Evolutionary conservation across 164 flowering plant genomes (phyloP), one percentile per base, ranked within the genome.

Genomic region (Vitis riparia): DNA sequence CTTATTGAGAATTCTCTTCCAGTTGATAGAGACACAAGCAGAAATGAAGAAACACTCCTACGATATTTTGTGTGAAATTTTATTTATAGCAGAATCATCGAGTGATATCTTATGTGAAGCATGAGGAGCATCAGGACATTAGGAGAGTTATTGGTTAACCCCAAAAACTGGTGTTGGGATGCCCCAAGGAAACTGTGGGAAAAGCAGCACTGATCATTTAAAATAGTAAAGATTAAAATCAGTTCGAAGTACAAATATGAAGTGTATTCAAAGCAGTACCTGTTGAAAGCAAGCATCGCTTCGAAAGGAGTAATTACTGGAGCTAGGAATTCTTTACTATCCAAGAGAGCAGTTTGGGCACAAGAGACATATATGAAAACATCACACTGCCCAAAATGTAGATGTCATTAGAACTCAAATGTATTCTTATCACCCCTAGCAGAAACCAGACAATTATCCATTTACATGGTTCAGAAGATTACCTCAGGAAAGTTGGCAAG

Each of bases 401-500:
- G 3, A 13, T 56, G 44, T 50, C 16, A 65, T 47, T 13, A 64
- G 16, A 67, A 56, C 19, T 53, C 48, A 50, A 59, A 44, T 29
- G n/a, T 23, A 53, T 47, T 29, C 55, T 30, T 56, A 62, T 49
- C 51, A 61, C 29, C 53, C 56, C 16, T 51, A 51, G 55, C 27
- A 55, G 65, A 2, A 16, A 44, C 11, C 6, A n/a, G 15, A 10
- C 12, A 62, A 51, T n/a, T 9, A 32, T 61, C 51, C 52, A 32
- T 11, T 48, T 5, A 29, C 57, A 67, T 60, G 58, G 17, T 30
- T 59, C 17, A 59, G 44, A 67, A 17, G 51, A 59, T 73, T 76
- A 91, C 98, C 92, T 95, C 98, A 0, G 98, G 98, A 73, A 95
- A 91, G 79, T 95, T 95, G 23, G 97, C 98, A 75, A 95, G 90